These are phyloP conservation scores for Huntiella decipiens DNA, from an alignment of 2,329 filamentous ascomycete species.

Conservation along the genomic window DNA sequence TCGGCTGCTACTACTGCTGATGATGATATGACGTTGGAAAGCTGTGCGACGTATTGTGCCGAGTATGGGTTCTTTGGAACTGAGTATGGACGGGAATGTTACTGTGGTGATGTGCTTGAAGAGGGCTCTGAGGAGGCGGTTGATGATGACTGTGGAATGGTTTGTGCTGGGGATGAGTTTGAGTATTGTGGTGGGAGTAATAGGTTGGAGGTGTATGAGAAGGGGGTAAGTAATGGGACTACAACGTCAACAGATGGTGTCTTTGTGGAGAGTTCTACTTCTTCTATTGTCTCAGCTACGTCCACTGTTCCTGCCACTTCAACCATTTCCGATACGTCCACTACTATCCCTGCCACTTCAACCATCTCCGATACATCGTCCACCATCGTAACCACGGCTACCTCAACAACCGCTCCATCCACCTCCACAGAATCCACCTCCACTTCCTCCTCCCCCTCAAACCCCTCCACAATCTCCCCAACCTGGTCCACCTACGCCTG, in stretches of 20 bases:
- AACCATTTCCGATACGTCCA: not conserved
- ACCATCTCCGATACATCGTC: too few relatives aligned
- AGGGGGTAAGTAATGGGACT: not conserved
- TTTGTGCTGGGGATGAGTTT: conserved; percentile 10
- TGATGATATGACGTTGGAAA: conserved; percentile 20
- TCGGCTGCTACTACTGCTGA: conserved; percentile 16
- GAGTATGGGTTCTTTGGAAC: conserved; percentile 22
- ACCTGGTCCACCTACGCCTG: conserved; percentile 22
- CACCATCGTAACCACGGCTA: too few relatives aligned
- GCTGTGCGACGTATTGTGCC: conserved; percentile 23
- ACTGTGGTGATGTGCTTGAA: conserved; percentile 20
- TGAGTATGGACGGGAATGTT: conserved; percentile 13
- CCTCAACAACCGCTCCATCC: too few relatives aligned
- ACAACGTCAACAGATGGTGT: not conserved
- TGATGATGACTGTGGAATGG: conserved; percentile 10
- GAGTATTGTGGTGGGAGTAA: conserved; percentile 10
- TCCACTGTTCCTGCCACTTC: not conserved
- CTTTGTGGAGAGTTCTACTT: too few relatives aligned
- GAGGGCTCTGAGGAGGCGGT: conserved; percentile 13
- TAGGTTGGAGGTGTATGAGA: conserved; percentile 19
- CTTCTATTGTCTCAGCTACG: not conserved
- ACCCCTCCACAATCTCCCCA: conserved; percentile 19
- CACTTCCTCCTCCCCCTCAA: not conserved
- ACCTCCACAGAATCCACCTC: too few relatives aligned
- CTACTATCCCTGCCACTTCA: too few relatives aligned